Percentiles rank a stretch among this genome's conserved stretches.
Evolutionary conservation across 2,329 filamentous ascomycete genomes (phyloP).

Genomic region (Alternaria brassicae): DNA sequence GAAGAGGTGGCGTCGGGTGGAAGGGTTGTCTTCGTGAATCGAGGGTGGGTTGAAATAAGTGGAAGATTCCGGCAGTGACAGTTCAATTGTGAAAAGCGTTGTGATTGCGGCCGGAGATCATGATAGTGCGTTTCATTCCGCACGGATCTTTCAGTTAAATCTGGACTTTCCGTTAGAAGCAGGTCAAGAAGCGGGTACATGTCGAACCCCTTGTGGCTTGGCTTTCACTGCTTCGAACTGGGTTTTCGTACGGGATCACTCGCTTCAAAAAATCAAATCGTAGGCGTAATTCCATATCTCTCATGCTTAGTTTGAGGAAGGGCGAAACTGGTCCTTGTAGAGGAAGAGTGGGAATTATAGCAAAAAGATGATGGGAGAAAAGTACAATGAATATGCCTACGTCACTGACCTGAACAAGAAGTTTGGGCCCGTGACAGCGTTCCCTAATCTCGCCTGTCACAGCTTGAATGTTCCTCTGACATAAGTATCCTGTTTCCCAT

Average conservation of each 20-base stretch:
- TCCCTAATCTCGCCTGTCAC: too few relatives aligned
- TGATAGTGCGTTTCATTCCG: neutral
- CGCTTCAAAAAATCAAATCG: too few relatives aligned
- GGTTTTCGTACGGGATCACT: too few relatives aligned
- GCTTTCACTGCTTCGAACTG: neutral
- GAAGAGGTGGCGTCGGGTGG: neutral
- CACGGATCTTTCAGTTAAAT: neutral
- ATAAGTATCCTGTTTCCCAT: neutral
- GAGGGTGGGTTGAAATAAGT: neutral
- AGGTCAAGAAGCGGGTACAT: neutral
- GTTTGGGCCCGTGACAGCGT: too few relatives aligned
- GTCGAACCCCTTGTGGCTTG: neutral
- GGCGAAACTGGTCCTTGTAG: too few relatives aligned
- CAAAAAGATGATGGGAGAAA: too few relatives aligned
- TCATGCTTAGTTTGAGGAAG: too few relatives aligned
- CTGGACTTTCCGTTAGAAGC: neutral
- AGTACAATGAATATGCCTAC: too few relatives aligned
- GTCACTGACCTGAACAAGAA: too few relatives aligned
- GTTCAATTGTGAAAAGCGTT: neutral
- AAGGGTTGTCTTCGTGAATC: neutral
- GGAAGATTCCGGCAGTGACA: neutral
- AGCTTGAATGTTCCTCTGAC: too few relatives aligned
- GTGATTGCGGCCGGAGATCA: neutral
- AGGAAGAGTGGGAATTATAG: too few relatives aligned
- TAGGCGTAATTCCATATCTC: too few relatives aligned